These are phyloP conservation scores for Cinnamomum micranthum DNA, from an alignment of 164 flowering plant species.

Conservation along the genomic window DNA sequence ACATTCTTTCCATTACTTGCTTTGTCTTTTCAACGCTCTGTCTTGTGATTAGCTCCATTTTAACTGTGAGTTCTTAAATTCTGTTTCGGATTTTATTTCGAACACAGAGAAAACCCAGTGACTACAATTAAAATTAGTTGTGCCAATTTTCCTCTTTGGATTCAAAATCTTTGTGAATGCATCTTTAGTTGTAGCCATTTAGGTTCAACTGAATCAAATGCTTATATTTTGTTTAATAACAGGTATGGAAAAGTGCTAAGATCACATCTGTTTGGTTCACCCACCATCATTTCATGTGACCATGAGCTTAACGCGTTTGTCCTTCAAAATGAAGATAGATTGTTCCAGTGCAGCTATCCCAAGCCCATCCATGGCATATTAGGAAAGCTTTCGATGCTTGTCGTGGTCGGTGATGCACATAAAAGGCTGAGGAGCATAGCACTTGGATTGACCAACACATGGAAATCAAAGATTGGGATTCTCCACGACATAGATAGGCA, in stretches of 20 bases:
- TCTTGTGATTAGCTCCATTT: not conserved
- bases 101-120: not conserved
- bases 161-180: not conserved
- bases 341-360: conserved; percentile 63
- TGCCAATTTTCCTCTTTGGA: not conserved
- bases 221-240: not conserved
- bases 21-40: not conserved
- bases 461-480: conserved; percentile 38
- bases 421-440: conserved; percentile 45
- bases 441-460: conserved; percentile 33
- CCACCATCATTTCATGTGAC: conserved; percentile 79
- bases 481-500: conserved; percentile 40
- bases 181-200: not conserved
- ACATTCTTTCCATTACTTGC: no score
- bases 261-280: conserved; percentile 64
- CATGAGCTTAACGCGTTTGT: conserved; percentile 61
- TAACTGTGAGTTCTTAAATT: not conserved
- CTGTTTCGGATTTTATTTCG: not conserved
- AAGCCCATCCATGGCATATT: conserved; percentile 67
- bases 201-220: not conserved
- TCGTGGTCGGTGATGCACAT: conserved; percentile 59
- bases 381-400: conserved; percentile 53
- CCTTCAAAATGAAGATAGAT: conserved; percentile 75
- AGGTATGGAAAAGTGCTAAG: conserved; percentile 79
- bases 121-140: not conserved